Conservation (phyloP, 2,329 filamentous ascomycete species). For the Talaromyces albobiverticillius region DNA sequence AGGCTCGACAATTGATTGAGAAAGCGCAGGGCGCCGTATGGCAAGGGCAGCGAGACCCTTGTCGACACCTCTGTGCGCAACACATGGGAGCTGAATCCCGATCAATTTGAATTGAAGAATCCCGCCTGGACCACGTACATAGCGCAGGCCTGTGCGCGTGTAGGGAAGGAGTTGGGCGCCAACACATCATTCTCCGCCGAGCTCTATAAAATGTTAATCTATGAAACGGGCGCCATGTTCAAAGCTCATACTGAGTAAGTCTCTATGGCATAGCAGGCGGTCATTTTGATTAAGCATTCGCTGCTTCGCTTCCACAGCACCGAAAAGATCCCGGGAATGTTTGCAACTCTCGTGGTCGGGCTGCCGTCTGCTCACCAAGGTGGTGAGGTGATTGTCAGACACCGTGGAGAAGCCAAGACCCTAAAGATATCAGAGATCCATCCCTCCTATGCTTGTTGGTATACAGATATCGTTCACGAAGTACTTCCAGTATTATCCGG, state of each 20-base stretch:
- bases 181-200: constrained; percentile 29
- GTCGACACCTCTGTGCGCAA: constrained; percentile 43
- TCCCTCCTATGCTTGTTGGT: constrained; percentile 32
- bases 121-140: constrained; percentile 26
- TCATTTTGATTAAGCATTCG: constrained; percentile 3
- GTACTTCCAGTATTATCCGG: constrained; percentile 45
- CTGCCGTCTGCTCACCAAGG: background rate
- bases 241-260: constrained; percentile 32
- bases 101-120: constrained; percentile 36
- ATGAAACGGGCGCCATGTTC: constrained; percentile 45
- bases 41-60: constrained; percentile 39
- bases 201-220: constrained; percentile 46
- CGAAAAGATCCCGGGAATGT: background rate
- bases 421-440: constrained; percentile 24
- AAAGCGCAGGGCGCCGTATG: constrained; percentile 26
- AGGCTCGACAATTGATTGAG: background rate
- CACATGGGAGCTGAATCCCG: constrained; percentile 43
- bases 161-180: constrained; percentile 30
- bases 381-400: background rate
- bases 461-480: constrained; percentile 51
- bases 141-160: background rate
- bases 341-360: background rate
- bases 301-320: constrained; percentile 18
- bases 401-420: constrained; percentile 20
- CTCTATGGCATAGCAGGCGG: background rate